A percentile compares a stretch with the other conserved stretches of the same genome.
Evolutionary conservation across 2,329 filamentous ascomycete genomes (phyloP).

Genomic region (Neofusicoccum parvum): DNA sequence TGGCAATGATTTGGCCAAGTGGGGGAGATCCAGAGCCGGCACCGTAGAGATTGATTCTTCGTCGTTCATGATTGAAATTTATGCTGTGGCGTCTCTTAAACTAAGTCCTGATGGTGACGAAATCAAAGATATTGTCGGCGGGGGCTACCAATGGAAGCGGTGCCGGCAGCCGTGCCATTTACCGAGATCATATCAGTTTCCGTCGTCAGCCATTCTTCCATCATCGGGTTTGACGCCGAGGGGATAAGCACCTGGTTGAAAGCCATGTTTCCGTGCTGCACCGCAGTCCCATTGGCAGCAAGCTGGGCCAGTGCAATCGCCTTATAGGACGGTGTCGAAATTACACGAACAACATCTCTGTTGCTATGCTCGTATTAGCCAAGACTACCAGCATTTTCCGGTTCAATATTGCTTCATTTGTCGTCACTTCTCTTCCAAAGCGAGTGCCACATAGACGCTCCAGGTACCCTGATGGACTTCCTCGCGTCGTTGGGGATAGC

Average conservation of each 20-base stretch:
- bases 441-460: neutral
- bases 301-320: neutral
- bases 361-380: no score
- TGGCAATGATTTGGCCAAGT: no score
- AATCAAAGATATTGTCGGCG: no score
- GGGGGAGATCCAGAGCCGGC: no score
- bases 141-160: no score
- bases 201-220: neutral
- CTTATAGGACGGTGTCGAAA: neutral
- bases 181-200: neutral
- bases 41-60: no score
- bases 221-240: neutral
- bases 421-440: neutral
- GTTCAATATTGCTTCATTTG: neutral
- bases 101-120: no score
- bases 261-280: neutral
- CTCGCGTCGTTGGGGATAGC: neutral
- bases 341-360: no score
- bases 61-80: no score
- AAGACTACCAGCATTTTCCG: neutral
- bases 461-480: neutral
- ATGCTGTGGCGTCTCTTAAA: no score
- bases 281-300: neutral
- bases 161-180: no score
- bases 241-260: neutral